Base-by-base conservation (phyloP, 2,329 filamentous ascomycete species). In the Alternaria ethzedia region DNA sequence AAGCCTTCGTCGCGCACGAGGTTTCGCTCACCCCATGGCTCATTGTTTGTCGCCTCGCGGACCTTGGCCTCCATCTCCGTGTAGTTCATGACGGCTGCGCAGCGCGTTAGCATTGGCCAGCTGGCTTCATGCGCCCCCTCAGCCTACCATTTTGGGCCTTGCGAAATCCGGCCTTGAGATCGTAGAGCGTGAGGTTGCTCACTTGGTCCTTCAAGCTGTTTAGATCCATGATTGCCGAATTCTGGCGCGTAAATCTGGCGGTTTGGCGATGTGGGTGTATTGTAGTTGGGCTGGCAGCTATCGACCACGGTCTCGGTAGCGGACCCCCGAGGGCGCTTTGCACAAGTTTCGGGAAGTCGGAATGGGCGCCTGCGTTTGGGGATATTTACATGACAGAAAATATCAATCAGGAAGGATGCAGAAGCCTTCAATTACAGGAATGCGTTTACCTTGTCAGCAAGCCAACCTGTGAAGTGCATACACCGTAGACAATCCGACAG, bases 21-120 rank as follows among this genome's bases (percentile, higher is more conserved):
- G 92, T 54, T 90, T 89, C 69, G 59, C 72, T 56, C 65, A 78
- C 94, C 96, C 96, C 96, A 99, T 61, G 96, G 96, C 81, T 99
- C 96, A 81, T 98, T 98, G 83, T 99, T 99, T 41, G 96, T 99
- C 28, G 96, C 96, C 86, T 99, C 96, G 81, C 96, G 91, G 70
- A 98, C 94, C 91, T 96, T 79, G 41, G 78, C 72, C 75, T 79
- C 78, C 78, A 79, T 79, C 70, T 97, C 94, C 45, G 94, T 97
- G 81, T 95, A 97, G 83, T 97, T 97, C 94, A 97, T 97, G 64
- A 97, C 94, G 70, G 94, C 94, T 97, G 75, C 67, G 23, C 55
- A 59, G 63, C 61, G 57, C 57, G 61, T 80, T 70, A 79, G 76
- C 68, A 68, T 44, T 55, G 47, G 69, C 66, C 66, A 64, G 68